phyloP scores from a whole-genome alignment of 805 yeast species.

The Wickerhamomyces canadensis region DNA sequence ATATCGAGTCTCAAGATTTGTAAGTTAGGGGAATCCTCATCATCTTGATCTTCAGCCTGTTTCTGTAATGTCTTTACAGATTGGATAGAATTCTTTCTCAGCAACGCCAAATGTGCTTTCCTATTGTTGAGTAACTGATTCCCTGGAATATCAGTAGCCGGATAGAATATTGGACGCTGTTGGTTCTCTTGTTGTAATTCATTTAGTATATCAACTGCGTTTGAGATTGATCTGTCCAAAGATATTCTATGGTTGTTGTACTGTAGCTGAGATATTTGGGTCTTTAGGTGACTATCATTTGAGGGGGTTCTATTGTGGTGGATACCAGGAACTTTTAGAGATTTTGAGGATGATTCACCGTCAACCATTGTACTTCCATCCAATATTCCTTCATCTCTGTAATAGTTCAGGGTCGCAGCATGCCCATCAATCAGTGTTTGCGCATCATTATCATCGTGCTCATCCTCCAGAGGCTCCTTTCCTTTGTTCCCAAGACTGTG shows the following conservation, averaged over 20 bases:
- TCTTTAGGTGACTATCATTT: conserved; percentile 32
- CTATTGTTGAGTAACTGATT: conserved; percentile 36
- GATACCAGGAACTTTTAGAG: conserved; percentile 3
- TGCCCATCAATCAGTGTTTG: conserved; percentile 6
- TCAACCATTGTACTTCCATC: conserved; percentile 24
- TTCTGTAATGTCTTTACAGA: conserved; percentile 14
- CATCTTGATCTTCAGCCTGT: conserved; percentile 15
- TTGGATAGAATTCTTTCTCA: conserved; percentile 34
- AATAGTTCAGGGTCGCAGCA: conserved; percentile 18
- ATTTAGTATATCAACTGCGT: conserved; percentile 43
- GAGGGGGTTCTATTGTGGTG: conserved; percentile 21
- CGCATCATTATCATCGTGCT: conserved; percentile 13
- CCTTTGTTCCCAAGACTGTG: background rate
- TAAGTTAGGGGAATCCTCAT: conserved; percentile 35
- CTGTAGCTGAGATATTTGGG: conserved; percentile 66
- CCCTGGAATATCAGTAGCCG: conserved; percentile 33
- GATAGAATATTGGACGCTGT: conserved; percentile 57
- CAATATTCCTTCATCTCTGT: conserved; percentile 20
- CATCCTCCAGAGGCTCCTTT: conserved; percentile 2
- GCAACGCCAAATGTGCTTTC: conserved; percentile 47
- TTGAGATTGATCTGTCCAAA: conserved; percentile 54
- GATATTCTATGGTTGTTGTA: conserved; percentile 69
- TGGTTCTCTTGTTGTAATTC: conserved; percentile 53
- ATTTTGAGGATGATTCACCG: conserved; percentile 12
- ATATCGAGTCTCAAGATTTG: conserved; percentile 59